Conservation (phyloP, 140 eudicot species). For the Erigeron philadelphicus region DNA sequence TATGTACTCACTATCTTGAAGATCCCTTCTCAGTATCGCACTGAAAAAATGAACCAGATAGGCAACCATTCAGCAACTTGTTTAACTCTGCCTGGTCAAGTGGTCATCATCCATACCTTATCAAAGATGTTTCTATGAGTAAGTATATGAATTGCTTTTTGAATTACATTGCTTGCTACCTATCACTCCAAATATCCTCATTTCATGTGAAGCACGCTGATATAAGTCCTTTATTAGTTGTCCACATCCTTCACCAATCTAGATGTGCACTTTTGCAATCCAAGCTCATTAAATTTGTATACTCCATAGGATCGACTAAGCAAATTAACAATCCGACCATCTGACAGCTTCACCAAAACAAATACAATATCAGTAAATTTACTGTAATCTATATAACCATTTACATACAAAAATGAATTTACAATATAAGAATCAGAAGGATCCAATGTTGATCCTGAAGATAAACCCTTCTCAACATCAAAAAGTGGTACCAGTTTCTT, state of each 20-base stretch:
- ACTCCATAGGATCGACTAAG: conserved; percentile 87
- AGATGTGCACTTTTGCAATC: conserved; percentile 80
- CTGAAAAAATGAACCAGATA: too few relatives aligned
- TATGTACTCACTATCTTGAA: conserved; percentile 9
- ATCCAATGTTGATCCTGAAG: conserved; percentile 62
- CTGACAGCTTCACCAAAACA: conserved; percentile 52
- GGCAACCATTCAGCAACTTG: too few relatives aligned
- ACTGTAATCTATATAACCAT: neutral
- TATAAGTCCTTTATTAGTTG: conserved; percentile 65
- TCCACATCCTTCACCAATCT: conserved; percentile 51
- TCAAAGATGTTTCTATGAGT: conserved; percentile 90
- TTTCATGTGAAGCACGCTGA: conserved; percentile 87
- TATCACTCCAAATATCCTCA: conserved; percentile 87
- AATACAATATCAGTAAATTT: neutral
- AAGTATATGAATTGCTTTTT: conserved; percentile 90
- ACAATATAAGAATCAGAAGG: conserved; percentile 83
- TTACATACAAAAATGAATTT: conserved; percentile 5
- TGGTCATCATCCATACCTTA: too few relatives aligned
- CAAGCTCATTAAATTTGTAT: conserved; percentile 88
- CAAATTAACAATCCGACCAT: conserved; percentile 80
- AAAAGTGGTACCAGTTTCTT: conserved; percentile 87
- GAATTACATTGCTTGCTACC: conserved; percentile 98
- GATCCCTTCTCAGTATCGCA: too few relatives aligned
- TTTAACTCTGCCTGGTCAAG: too few relatives aligned
- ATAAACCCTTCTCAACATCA: conserved; percentile 98